These are phyloP conservation scores for Plenodomus biglobosus DNA, from an alignment of 2,329 filamentous ascomycete species.

Conservation along the genomic window DNA sequence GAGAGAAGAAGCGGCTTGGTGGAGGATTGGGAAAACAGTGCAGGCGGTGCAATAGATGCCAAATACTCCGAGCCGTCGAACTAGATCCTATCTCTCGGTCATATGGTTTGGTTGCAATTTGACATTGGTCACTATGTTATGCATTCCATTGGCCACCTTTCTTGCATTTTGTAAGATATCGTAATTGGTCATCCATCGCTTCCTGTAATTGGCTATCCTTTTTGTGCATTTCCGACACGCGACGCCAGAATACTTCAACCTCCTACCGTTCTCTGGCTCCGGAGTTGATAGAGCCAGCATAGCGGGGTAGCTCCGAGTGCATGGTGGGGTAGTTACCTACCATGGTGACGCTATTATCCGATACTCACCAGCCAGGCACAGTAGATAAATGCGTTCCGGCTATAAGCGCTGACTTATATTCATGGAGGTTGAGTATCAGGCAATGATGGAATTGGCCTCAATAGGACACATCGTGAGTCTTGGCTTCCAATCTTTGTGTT, in stretches of 20 bases:
- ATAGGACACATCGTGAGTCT: background rate
- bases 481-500: background rate
- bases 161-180: background rate
- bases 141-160: background rate
- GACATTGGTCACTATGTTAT: background rate
- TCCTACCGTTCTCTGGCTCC: background rate
- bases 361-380: background rate
- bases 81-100: background rate
- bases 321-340: slow-evolving; percentile 29
- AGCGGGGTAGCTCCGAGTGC: slow-evolving; percentile 26
- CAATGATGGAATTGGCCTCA: background rate
- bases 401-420: background rate
- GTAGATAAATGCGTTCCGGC: background rate
- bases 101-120: background rate
- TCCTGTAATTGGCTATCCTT: background rate
- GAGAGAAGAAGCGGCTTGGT: background rate
- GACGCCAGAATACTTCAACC: background rate
- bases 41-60: background rate
- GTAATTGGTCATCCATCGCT: background rate
- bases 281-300: background rate
- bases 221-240: background rate
- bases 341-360: slow-evolving; percentile 13
- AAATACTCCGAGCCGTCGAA: background rate
- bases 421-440: background rate
- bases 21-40: background rate